Evolutionary conservation across 2,329 filamentous ascomycete genomes (phyloP), one percentile per base, ranked within the genome.

Genomic region (Diaporthe citriasiana): DNA sequence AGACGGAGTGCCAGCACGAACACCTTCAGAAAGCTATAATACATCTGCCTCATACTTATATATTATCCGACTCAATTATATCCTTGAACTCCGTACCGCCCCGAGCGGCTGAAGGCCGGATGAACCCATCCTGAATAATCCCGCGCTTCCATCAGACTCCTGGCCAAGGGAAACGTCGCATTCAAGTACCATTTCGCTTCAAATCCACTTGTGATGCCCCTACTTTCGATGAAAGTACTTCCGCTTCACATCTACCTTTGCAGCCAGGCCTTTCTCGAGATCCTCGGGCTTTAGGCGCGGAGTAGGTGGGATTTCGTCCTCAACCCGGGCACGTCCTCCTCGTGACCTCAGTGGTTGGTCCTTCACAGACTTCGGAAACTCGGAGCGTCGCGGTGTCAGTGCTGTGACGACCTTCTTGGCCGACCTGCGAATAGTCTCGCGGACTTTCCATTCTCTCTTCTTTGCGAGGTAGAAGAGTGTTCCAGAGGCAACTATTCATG

Each of bases 391-490:
- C 8, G 91, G 91, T n/a, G 91, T 92, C 72, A 93, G 85, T 7
- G 87, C 91, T 5, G 87, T 88, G 56, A 88, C 89, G 38, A 93
- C 89, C 79, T 86, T 90, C 76, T 87, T 87, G 42, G 91, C 90
- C 1, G 93, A 95, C 76, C 89, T 90, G 72, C 92, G 89, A 73
- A 97, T 87, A 40, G 88, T 93, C 80, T 94, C 90, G 74, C 92
- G 90, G 77, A 97, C 86, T 77, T 92, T 93, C 94, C 94, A 97
- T 82, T 95, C 93, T 60, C 92, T 90, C 85, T 94, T 95, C 87
- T 97, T 97, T 72, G 94, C 93, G 50, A 96, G 82, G 82, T 92
- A 94, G 85, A 93, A 97, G 38, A 97, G 89, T 3, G 90, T 84
- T 3, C 91, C 89, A 45, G 89, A 92, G 30, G 87, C 87, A 76